Evolutionary conservation across 495 filamentous ascomycete genomes (phyloP), one percentile per base, ranked within the genome.

Genomic region (Bacidia gigantensis): DNA sequence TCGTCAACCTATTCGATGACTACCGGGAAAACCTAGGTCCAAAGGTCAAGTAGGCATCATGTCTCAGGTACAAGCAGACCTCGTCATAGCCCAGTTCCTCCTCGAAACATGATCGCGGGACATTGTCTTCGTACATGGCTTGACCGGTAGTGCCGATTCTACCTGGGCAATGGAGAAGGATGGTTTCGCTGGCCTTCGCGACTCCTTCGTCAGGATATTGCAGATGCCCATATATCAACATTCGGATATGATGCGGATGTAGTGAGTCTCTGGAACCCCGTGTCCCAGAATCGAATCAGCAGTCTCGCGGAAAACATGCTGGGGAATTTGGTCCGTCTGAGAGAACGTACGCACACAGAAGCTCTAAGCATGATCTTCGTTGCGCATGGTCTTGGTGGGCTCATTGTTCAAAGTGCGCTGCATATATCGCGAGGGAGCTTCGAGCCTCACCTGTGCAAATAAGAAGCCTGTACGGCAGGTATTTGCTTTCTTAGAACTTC

Each of bases 401-500:
- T 67, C 12, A 58, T 74, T 0, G 67, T 63, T 50, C 56, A 73
- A 43, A 42, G 59, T 22, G 58, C 62, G 20, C 56, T 62, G 38
- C 47, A 52, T 1, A 22, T 45, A 20, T 59, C 58, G 2, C 56
- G 44, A 46, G 55, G 51, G 20, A 52, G 42, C 26, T 41, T 50
- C 38, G 64, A 65, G 25, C n/a, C n/a, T n/a, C 23, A 3, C 42
- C 61, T 69, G 1, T 51, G 57, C 40, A 35, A 55, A 9, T 58
- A 73, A 7, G 58, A 65, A 26, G 35, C 55, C 11, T 63, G 12
- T 12, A 66, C 64, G n/a, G 52, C 55, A 10, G 67, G 63, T 7
- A 62, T 74, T 29, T 50, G 61, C 7, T 74, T 73, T 51, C 59
- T 73, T 5, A 65, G 68, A 1, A 69, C 68, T 23, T 69, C 69